phyloP scores from a whole-genome alignment of 305 asterid genomes.

The Salvia sclarea region DNA sequence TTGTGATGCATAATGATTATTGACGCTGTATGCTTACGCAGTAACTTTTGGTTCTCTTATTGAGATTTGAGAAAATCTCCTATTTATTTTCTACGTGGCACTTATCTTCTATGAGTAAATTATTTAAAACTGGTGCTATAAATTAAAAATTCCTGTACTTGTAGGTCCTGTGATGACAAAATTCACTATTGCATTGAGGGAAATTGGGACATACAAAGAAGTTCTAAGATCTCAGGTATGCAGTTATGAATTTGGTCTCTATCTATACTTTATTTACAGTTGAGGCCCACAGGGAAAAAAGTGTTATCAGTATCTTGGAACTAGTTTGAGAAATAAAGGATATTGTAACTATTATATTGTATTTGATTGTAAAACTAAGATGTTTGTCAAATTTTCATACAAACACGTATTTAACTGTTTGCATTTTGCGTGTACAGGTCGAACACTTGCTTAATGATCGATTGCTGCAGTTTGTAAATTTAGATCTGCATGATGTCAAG shows the following conservation, averaged over 20 bases:
- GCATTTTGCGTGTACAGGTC: slow-evolving; percentile 58
- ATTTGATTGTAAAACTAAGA: slow-evolving; percentile 20
- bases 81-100: slow-evolving; percentile 25
- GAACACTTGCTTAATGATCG: slow-evolving; percentile 93
- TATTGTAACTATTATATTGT: slow-evolving; percentile 10
- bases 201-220: slow-evolving; percentile 98
- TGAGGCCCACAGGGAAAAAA: background rate
- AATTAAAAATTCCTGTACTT: slow-evolving; percentile 33
- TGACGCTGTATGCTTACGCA: too few species aligned
- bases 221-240: slow-evolving; percentile 99
- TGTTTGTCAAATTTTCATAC: slow-evolving; percentile 6
- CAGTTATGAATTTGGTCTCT: slow-evolving; percentile 25
- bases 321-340: background rate
- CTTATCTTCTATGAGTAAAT: slow-evolving; percentile 25
- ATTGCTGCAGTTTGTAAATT: slow-evolving; percentile 88
- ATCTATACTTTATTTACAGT: background rate
- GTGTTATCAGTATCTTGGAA: background rate
- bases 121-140: slow-evolving; percentile 23
- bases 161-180: slow-evolving; percentile 99
- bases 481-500: slow-evolving; percentile 97
- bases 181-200: slow-evolving; percentile 97
- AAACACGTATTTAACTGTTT: slow-evolving; percentile 23
- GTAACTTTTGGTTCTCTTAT: slow-evolving; percentile 8
- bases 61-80: slow-evolving; percentile 12
- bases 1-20: background rate